Base-by-base conservation (phyloP, 2,329 filamentous ascomycete genomes). In the Curvularia eragrostidis region DNA sequence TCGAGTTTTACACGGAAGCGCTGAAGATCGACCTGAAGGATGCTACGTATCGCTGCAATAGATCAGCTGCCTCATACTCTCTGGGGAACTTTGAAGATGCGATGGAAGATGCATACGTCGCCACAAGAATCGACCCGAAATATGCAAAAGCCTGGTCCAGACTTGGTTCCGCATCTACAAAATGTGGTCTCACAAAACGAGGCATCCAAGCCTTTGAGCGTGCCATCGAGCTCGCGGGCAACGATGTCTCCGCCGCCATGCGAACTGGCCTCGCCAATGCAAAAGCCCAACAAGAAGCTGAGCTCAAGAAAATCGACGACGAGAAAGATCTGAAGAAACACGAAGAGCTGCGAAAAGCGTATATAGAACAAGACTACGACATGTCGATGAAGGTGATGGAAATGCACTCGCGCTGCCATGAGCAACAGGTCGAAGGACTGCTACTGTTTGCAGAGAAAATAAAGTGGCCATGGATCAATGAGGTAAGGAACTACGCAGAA, bases 141-240 rank as follows among this genome's bases (percentile, higher is more conserved):
- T 42, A 42, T 42, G 39, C 21, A 42, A 42, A 42, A 42, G 39
- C 39, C 39, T 42, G 39, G 39, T 42, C 39, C 39, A 42, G 39
- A 42, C 39, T 42, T 42, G 39, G 39, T 42, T 42, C 39, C 21
- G 39, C 39, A 24, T 42, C 9, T 24, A 24, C 5, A 24, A 42
- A 42, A 24, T 42, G 21, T 24, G 39, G 39, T 42, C 39, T 42
- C 21, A 42, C 39, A 9, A 42, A 42, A 42, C 21, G 39, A 42
- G 39, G 39, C 39, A 42, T 42, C 21, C 19, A 42, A 42, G 39
- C 39, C 19, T 42, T 42, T 42, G 39, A 42, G 39, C 21, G 21
- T 42, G 39, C 39, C 19, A 42, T 42, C 10, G 39, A 42, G 39
- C 21, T 42, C 21, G 39, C 39, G 12, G 39, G 39, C 39, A 42